A percentile compares a stretch with the other conserved stretches of the same genome.
Conservation (phyloP, 768 basidiomycete species). For the Inosperma sp. region DNA sequence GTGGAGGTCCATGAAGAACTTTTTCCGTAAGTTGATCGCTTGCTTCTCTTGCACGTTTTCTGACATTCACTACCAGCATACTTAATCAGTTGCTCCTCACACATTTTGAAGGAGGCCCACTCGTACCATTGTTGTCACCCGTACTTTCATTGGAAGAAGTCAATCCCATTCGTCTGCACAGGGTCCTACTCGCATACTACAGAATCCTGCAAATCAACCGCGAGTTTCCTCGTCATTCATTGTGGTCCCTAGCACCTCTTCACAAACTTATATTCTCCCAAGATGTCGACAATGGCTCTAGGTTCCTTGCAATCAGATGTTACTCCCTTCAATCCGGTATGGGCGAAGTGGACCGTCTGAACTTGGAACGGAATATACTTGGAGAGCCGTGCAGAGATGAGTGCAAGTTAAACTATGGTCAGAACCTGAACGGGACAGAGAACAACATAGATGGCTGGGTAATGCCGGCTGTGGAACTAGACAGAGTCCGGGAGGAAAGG, state of each 20-base stretch:
- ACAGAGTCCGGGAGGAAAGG: conserved; percentile 52
- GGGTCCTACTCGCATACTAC: conserved; percentile 72
- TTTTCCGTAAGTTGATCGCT: conserved; percentile 51
- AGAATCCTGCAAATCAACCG: conserved; percentile 74
- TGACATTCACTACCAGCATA: conserved; percentile 39
- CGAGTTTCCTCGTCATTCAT: conserved; percentile 53
- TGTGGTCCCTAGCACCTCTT: conserved; percentile 61
- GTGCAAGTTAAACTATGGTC: conserved; percentile 56
- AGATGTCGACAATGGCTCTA: conserved; percentile 53
- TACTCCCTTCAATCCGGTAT: conserved; percentile 74
- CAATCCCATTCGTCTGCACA: conserved; percentile 53
- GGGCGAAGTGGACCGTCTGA: conserved; percentile 69
- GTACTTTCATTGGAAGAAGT: conserved; percentile 28
- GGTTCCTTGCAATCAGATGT: conserved; percentile 69
- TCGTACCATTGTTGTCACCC: conserved; percentile 43
- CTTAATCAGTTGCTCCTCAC: conserved; percentile 47
- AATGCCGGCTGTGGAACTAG: conserved; percentile 63
- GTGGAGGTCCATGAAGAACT: conserved; percentile 68
- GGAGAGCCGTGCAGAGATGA: conserved; percentile 59
- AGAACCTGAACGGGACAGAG: conserved; percentile 41
- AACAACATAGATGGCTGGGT: conserved; percentile 74
- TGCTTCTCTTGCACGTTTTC: conserved; percentile 8
- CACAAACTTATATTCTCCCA: conserved; percentile 41
- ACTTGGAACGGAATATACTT: conserved; percentile 56
- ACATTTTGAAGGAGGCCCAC: conserved; percentile 48